Evolutionary conservation across 73 alveolate species (phyloP).

Genomic region (Paramecium tetraurelia): DNA sequence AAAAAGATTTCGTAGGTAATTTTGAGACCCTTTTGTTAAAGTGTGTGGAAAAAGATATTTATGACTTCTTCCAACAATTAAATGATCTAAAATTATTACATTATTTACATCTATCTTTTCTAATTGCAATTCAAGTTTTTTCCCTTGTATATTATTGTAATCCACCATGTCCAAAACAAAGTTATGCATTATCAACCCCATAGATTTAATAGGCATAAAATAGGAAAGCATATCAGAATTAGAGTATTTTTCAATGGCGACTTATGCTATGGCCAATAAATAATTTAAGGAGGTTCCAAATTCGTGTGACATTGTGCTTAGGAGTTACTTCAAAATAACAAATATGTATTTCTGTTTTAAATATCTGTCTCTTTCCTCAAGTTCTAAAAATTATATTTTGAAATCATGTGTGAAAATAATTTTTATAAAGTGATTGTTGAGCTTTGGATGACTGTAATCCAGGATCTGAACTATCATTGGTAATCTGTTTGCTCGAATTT

Average conservation of each 20-base stretch:
- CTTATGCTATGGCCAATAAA: conserved; percentile 19
- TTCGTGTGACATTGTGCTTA: conserved; percentile 19
- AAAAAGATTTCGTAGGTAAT: background rate
- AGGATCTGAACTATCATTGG: background rate
- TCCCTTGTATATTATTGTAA: conserved; percentile 14
- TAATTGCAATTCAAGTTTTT: background rate
- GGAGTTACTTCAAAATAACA: background rate
- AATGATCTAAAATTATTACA: background rate
- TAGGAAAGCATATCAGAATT: background rate
- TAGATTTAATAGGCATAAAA: background rate
- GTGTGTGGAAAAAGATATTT: background rate
- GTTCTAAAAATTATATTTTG: background rate
- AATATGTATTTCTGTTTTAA: background rate
- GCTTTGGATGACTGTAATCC: background rate
- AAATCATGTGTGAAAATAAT: background rate
- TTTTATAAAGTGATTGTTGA: background rate
- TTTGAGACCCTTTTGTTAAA: background rate
- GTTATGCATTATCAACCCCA: conserved; percentile 12
- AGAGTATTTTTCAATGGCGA: background rate
- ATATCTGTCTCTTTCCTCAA: background rate
- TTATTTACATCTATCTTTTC: background rate
- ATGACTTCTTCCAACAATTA: background rate
- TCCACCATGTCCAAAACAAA: conserved; percentile 2
- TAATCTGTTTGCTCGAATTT: background rate
- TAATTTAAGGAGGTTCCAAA: conserved; percentile 38